These are phyloP conservation scores for Adansonia grandidieri DNA, from an alignment of 441 rosid species.

Conservation along the genomic window DNA sequence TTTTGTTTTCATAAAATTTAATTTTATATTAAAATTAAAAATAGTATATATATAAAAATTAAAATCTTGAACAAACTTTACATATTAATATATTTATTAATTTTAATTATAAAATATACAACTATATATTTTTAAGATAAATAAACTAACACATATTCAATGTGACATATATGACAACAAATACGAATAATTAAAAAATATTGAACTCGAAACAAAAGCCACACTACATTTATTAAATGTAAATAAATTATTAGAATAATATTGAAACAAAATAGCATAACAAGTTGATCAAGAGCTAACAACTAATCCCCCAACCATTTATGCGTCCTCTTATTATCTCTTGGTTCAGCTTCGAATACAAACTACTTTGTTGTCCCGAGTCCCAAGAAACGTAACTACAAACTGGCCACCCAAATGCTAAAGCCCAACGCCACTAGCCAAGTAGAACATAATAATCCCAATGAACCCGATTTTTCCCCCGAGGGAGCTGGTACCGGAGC, in stretches of 20 bases:
- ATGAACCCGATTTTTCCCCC: constrained; percentile 38
- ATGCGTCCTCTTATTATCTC: background rate
- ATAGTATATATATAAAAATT: too few relatives aligned
- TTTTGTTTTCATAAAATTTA: too few relatives aligned
- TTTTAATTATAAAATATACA: too few relatives aligned
- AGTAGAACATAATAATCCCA: constrained; percentile 21
- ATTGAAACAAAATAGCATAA: background rate
- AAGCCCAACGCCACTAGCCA: background rate
- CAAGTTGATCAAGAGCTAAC: background rate
- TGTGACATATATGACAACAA: too few relatives aligned
- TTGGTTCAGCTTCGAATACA: background rate
- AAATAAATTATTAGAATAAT: background rate
- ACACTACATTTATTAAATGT: background rate
- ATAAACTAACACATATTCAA: too few relatives aligned
- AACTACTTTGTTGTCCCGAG: background rate
- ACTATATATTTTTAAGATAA: too few relatives aligned
- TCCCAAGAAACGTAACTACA: background rate
- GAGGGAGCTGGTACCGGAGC: constrained; percentile 34
- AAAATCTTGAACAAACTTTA: too few relatives aligned
- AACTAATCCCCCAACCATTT: background rate
- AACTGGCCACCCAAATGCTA: background rate
- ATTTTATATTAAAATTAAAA: too few relatives aligned
- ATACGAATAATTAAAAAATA: background rate
- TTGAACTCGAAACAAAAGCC: background rate
- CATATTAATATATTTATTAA: too few relatives aligned